A percentile compares a stretch with the other conserved stretches of the same genome.
Conservation (phyloP, 2,329 filamentous ascomycete species). For the Claviceps pazoutovae region DNA sequence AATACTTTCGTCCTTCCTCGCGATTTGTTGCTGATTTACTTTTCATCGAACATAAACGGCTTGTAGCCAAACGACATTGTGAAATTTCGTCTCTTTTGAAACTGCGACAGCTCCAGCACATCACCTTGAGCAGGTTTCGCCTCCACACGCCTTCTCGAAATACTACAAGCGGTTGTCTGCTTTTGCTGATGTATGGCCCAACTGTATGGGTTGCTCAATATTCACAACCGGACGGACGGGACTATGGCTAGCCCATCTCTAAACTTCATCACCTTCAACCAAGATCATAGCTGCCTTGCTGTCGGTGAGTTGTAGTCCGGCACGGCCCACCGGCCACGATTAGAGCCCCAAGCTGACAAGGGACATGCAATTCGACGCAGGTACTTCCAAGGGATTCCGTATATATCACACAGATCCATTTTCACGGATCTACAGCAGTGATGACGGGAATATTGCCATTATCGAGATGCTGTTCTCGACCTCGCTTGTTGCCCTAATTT, state of each 20-base stretch:
- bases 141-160: neutral
- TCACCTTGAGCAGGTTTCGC: neutral
- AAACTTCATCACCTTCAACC: slow-evolving; percentile 98
- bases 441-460: slow-evolving; percentile 88
- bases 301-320: slow-evolving; percentile 50
- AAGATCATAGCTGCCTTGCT: slow-evolving; percentile 94
- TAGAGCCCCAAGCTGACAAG: neutral
- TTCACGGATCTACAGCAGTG: slow-evolving; percentile 84
- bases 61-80: neutral
- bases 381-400: slow-evolving; percentile 85
- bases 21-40: too few relatives aligned
- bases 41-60: too few relatives aligned
- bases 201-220: neutral
- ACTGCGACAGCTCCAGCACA: neutral
- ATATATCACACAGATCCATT: slow-evolving; percentile 97
- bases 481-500: slow-evolving; percentile 82
- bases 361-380: slow-evolving; percentile 27
- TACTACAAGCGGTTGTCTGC: neutral
- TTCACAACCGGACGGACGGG: slow-evolving; percentile 1
- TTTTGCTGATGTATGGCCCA: neutral
- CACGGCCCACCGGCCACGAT: slow-evolving; percentile 1
- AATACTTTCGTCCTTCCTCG: too few relatives aligned
- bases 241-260: slow-evolving; percentile 58
- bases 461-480: slow-evolving; percentile 99
- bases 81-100: neutral